Evolutionary conservation across 2,329 filamentous ascomycete genomes (phyloP).

Genomic region (Calonectria pteridis): DNA sequence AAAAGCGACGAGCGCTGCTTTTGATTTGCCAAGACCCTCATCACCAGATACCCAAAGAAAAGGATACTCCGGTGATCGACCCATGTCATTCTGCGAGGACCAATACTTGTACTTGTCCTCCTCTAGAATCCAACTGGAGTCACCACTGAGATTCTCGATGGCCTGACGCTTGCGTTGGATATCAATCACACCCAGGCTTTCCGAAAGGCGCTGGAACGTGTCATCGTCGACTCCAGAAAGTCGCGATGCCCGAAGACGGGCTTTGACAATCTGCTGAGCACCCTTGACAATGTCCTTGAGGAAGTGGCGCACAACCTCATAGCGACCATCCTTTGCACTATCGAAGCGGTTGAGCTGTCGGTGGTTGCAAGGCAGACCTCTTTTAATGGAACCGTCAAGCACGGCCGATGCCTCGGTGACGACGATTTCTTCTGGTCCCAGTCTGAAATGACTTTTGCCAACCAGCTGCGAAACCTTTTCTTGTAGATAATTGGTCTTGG

Average conservation of each 20-base stretch:
- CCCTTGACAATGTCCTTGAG: slow-evolving; percentile 23
- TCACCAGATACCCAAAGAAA: slow-evolving; percentile 25
- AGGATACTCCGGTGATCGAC: background rate
- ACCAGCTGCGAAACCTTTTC: slow-evolving; percentile 18
- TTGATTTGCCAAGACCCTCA: slow-evolving; percentile 17
- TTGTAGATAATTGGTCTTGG: slow-evolving; percentile 22
- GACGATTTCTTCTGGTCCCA: slow-evolving; percentile 25
- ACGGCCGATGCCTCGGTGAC: slow-evolving; percentile 16
- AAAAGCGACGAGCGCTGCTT: slow-evolving; percentile 12
- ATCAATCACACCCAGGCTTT: slow-evolving; percentile 17
- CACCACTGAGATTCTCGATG: slow-evolving; percentile 17
- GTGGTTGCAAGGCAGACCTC: slow-evolving; percentile 20
- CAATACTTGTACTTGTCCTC: slow-evolving; percentile 14
- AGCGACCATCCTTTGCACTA: slow-evolving; percentile 20
- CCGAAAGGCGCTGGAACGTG: slow-evolving; percentile 20
- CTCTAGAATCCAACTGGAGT: slow-evolving; percentile 16
- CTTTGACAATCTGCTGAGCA: slow-evolving; percentile 16
- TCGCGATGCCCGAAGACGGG: slow-evolving; percentile 16
- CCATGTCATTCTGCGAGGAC: background rate
- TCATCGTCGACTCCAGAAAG: slow-evolving; percentile 20
- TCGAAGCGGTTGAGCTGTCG: slow-evolving; percentile 25
- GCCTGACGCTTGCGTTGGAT: slow-evolving; percentile 13
- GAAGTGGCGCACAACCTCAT: slow-evolving; percentile 8
- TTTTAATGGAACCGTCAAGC: slow-evolving; percentile 4
- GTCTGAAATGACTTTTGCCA: slow-evolving; percentile 16